These are phyloP conservation scores for Elymus sibiricus DNA, from an alignment of 176 grass and related monocot species.

Conservation along the genomic window DNA sequence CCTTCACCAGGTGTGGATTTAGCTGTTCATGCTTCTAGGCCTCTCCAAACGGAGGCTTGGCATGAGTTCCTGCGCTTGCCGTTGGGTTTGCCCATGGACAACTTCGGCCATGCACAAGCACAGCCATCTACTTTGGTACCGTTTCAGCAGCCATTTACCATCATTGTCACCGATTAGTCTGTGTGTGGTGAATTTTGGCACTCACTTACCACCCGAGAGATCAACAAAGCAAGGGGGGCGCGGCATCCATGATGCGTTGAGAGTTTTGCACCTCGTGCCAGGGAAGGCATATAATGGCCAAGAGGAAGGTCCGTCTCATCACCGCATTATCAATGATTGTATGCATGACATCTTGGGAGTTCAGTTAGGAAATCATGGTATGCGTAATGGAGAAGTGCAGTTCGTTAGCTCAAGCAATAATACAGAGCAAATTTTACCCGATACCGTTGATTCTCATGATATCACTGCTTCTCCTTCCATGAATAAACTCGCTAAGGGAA, in stretches of 20 bases:
- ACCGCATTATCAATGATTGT: slow-evolving; percentile 37
- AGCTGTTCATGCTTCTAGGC: slow-evolving; percentile 66
- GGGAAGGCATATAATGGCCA: background rate
- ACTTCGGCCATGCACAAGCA: slow-evolving; percentile 25
- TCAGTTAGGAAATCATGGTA: background rate
- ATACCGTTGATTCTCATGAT: background rate
- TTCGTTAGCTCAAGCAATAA: slow-evolving; percentile 1
- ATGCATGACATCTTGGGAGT: slow-evolving; percentile 43
- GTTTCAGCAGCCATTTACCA: background rate
- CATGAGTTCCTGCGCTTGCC: background rate
- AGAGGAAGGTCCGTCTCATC: slow-evolving; percentile 18
- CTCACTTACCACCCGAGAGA: background rate
- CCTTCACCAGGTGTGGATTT: slow-evolving; percentile 49
- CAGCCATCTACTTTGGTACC: background rate
- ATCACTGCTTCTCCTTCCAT: background rate
- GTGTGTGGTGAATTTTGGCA: background rate
- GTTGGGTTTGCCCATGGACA: background rate
- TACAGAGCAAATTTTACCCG: background rate
- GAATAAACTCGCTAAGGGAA: slow-evolving; percentile 7
- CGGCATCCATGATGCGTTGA: slow-evolving; percentile 7
- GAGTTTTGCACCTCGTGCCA: slow-evolving; percentile 32
- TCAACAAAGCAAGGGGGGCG: background rate
- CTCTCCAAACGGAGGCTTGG: slow-evolving; percentile 55
- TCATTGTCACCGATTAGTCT: background rate
- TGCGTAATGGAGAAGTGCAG: background rate